Evolutionary conservation across 148 eudicot species (phyloP).

Genomic region (Chenopodium suecicum): DNA sequence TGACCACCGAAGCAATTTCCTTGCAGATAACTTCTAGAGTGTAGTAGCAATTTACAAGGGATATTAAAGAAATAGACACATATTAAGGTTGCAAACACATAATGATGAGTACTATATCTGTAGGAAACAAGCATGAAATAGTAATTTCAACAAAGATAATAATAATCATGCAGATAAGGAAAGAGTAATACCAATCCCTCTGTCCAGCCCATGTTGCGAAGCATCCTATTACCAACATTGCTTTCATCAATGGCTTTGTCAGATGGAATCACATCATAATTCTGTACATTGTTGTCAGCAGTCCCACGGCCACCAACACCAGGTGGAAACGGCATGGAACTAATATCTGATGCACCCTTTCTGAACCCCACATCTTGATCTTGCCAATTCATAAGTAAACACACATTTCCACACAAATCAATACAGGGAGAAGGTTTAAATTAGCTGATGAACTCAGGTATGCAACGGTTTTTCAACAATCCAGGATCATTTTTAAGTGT

Average conservation of each 20-base stretch:
- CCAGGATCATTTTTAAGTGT: slow-evolving; percentile 4
- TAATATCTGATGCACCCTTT: slow-evolving; percentile 57
- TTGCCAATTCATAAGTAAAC: slow-evolving; percentile 56
- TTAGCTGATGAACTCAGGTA: slow-evolving; percentile 31
- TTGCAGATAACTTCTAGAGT: slow-evolving; percentile 18
- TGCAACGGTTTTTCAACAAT: slow-evolving; percentile 8
- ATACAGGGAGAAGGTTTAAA: slow-evolving; percentile 31
- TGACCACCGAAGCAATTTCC: slow-evolving; percentile 21
- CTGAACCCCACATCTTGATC: slow-evolving; percentile 67
- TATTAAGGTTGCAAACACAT: not conserved
- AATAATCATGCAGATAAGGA: slow-evolving; percentile 28
- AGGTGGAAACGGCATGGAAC: slow-evolving; percentile 95
- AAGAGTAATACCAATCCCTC: slow-evolving; percentile 90
- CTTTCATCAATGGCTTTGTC: slow-evolving; percentile 92
- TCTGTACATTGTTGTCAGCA: slow-evolving; percentile 47
- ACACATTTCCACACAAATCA: slow-evolving; percentile 59
- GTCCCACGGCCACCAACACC: slow-evolving; percentile 89
- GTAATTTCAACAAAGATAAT: not conserved
- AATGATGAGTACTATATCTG: not conserved
- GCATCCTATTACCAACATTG: slow-evolving; percentile 98
- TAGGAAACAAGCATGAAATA: not conserved
- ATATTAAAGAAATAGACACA: not conserved
- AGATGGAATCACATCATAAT: slow-evolving; percentile 74
- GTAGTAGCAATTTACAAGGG: not conserved
- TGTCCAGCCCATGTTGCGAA: slow-evolving; percentile 99